A percentile compares a stretch with the other conserved stretches of the same genome.
phyloP scores from a whole-genome alignment of 1,284 basidiomycete genomes.

The Ceratobasidium sp. region DNA sequence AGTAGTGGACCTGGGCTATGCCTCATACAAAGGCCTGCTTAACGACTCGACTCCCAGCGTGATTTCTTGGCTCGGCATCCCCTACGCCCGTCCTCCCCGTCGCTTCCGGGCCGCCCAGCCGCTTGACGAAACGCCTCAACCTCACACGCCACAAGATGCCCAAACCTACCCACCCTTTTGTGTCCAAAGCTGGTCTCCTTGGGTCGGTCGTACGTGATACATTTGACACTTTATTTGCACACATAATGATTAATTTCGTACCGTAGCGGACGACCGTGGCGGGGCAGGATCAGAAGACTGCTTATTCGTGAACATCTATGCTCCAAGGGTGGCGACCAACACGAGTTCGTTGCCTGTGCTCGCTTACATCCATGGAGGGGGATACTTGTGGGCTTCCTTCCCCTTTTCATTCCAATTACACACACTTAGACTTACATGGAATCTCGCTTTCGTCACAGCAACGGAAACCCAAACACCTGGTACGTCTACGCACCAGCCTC shows the following conservation, averaged over 20 bases:
- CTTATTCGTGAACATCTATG: slow-evolving; percentile 62
- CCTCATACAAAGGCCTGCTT: slow-evolving; percentile 64
- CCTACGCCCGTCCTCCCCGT: slow-evolving; percentile 61
- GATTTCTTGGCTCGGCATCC: slow-evolving; percentile 68
- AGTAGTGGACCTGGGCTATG: slow-evolving; percentile 52
- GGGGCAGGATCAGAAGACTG: slow-evolving; percentile 72
- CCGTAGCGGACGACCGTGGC: slow-evolving; percentile 64
- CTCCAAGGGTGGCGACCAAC: slow-evolving; percentile 55
- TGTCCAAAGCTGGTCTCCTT: slow-evolving; percentile 36
- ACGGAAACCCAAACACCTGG: slow-evolving; percentile 34
- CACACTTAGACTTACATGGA: background rate
- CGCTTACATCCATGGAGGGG: slow-evolving; percentile 68
- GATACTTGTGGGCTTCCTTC: slow-evolving; percentile 64
- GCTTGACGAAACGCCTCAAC: slow-evolving; percentile 51
- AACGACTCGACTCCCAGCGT: slow-evolving; percentile 57
- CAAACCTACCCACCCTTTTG: slow-evolving; percentile 32
- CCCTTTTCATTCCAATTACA: slow-evolving; percentile 43
- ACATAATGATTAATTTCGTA: background rate
- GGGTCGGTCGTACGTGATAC: slow-evolving; percentile 15
- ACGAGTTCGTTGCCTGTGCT: slow-evolving; percentile 68
- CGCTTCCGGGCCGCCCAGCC: slow-evolving; percentile 60
- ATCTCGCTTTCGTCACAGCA: background rate
- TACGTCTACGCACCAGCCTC: background rate
- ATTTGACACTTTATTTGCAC: background rate
- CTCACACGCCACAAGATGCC: slow-evolving; percentile 45